phyloP scores from a whole-genome alignment of 1,139 yeast species.

The Barnettozyma hawaiiensis region DNA sequence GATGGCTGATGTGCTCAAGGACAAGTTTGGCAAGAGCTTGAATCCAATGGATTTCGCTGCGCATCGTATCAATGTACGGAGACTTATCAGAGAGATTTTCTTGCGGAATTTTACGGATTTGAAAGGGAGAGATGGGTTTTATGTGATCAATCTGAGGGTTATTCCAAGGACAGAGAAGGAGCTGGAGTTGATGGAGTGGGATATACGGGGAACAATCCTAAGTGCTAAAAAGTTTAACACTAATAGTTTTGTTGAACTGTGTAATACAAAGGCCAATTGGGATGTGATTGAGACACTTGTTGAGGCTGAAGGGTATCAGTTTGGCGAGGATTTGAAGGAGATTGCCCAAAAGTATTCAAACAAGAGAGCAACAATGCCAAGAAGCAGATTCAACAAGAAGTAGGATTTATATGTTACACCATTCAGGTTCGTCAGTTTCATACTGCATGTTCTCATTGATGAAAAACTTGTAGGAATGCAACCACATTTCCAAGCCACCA shows the following conservation, averaged over 20 bases:
- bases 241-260: slow-evolving; percentile 6
- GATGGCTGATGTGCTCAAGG: slow-evolving; percentile 12
- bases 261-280: slow-evolving; percentile 1
- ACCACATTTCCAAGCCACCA: slow-evolving; percentile 42
- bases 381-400: background rate
- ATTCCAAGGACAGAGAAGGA: slow-evolving; percentile 37
- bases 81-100: slow-evolving; percentile 35
- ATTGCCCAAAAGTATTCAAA: background rate
- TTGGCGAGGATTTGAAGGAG: background rate
- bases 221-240: slow-evolving; percentile 26
- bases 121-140: slow-evolving; percentile 42
- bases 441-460: slow-evolving; percentile 37
- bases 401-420: slow-evolving; percentile 36
- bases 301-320: background rate
- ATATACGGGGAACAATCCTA: slow-evolving; percentile 31
- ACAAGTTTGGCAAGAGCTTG: slow-evolving; percentile 23
- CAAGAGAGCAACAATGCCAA: background rate
- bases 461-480: slow-evolving; percentile 53
- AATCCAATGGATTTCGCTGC: slow-evolving; percentile 39
- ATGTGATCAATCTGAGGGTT: slow-evolving; percentile 33
- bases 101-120: slow-evolving; percentile 26
- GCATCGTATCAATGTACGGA: slow-evolving; percentile 35
- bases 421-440: slow-evolving; percentile 67
- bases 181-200: slow-evolving; percentile 27
- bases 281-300: background rate